A percentile compares a stretch with the other conserved stretches of the same genome.
Conservation (phyloP, 106 monocot genomes). For the Phalaenopsis aphrodite region DNA sequence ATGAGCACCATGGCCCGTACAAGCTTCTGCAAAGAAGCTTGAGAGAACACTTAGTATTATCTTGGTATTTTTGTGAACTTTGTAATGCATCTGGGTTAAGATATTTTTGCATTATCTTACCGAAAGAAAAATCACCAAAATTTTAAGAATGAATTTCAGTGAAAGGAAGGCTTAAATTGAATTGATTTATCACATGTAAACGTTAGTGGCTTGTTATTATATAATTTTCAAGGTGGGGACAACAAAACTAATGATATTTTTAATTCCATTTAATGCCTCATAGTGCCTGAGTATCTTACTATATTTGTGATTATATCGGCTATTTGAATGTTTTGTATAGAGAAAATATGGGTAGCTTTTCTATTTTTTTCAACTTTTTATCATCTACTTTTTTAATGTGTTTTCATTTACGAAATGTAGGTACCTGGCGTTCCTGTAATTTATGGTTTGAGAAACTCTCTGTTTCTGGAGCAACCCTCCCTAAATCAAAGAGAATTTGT, state of each 20-base stretch:
- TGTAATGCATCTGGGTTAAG: neutral
- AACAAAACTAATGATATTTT: neutral
- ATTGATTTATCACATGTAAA: neutral
- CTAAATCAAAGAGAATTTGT: constrained; percentile 52
- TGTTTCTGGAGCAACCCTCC: constrained; percentile 80
- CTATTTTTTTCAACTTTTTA: neutral
- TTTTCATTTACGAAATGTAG: constrained; percentile 23
- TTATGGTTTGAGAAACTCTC: constrained; percentile 69
- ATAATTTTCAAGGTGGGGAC: neutral
- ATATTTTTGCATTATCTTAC: neutral
- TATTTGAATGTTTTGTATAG: neutral
- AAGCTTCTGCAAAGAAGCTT: too few species aligned
- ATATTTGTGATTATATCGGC: neutral
- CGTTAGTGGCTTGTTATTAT: neutral
- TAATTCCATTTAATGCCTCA: neutral
- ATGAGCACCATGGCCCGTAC: neutral
- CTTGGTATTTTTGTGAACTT: neutral
- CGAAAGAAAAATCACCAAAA: neutral
- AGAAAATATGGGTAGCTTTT: neutral
- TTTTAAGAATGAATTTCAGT: neutral
- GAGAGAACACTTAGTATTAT: neutral
- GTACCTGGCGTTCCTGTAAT: constrained; percentile 79
- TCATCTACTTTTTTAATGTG: neutral
- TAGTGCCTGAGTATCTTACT: neutral
- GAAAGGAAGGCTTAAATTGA: neutral